Base-by-base conservation (phyloP, 306 rosid genomes). In the Ammopiptanthus mongolicus region DNA sequence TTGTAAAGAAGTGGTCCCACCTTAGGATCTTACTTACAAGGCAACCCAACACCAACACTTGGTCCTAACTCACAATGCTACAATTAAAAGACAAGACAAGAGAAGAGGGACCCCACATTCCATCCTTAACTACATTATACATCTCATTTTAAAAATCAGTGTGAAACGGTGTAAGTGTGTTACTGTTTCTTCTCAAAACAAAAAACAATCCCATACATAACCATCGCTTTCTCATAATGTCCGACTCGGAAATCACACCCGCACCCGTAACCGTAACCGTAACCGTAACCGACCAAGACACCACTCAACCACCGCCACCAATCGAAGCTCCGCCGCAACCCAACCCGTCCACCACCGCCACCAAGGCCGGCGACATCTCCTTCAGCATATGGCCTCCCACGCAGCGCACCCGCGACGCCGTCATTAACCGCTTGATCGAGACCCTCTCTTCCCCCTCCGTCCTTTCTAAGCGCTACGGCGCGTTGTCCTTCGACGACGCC, bases 341-440 rank as follows among this genome's bases (percentile, higher is more conserved):
- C 77, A 69, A 42, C 41, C 48, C 14, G 2, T 41, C 47, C 47
- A 4, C 36, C 21, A 23, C 74, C 61, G 6, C 42, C 50, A 76
- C 79, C 66, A 83, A 77, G 29, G 34, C 83, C n/a, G 64, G 65
- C 63, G 74, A 61, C 59, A n/a, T 72, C 80, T 36, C 85, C 56
- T 92, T 92, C 86, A 90, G 87, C 90, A 83, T 96, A 4, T 96
- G 99, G 99, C 99, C 99, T 2, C 98, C 99, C 41, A 77, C 98
- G 7, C 89, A 96, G 76, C 93, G 91, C 74, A 96, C 99, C 8
- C 99, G 99, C 73, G 92, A 90, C 8, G 98, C 98, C 52, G 97
- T 96, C 72, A 79, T 86, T 60, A 71, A 69, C 37, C 99, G 97
- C 73, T 67, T 96, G 15, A 84, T 87, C 65, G 98, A 90, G 82